phyloP scores from a whole-genome alignment of 257 asterid genomes.

The Cruciata laevipes region DNA sequence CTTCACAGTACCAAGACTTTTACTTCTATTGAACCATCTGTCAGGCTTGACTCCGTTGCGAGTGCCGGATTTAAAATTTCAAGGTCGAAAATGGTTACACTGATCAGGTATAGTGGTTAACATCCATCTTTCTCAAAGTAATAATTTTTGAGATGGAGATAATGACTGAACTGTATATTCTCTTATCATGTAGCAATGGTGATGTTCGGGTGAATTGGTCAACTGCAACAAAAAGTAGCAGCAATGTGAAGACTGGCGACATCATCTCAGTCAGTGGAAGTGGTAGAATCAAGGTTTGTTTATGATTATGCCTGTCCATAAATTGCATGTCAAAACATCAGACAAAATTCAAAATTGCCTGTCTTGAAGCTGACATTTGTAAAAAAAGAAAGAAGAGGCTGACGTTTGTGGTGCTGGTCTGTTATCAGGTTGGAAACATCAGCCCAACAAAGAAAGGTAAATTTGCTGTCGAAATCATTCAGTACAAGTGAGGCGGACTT shows the following conservation, averaged over 20 bases:
- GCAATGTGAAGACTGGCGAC: constrained; percentile 60
- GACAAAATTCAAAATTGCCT: background rate
- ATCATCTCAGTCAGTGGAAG: constrained; percentile 68
- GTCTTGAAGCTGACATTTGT: background rate
- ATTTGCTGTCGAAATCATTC: constrained; percentile 71
- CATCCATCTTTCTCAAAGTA: background rate
- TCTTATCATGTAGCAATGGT: constrained; percentile 49
- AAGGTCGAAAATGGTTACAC: constrained; percentile 81
- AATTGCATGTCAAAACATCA: background rate
- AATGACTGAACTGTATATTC: background rate
- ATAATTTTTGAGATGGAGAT: background rate
- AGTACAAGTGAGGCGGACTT: constrained; percentile 32
- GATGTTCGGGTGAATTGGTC: constrained; percentile 90
- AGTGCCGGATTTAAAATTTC: constrained; percentile 96
- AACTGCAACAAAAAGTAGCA: constrained; percentile 56
- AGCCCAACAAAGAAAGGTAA: constrained; percentile 68
- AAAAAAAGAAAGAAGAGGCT: no score
- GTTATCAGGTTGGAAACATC: constrained; percentile 73
- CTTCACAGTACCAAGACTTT: constrained; percentile 55
- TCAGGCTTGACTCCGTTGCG: constrained; percentile 81
- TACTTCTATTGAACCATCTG: constrained; percentile 76
- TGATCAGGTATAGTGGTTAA: constrained; percentile 48
- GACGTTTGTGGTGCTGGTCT: background rate
- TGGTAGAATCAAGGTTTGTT: constrained; percentile 72
- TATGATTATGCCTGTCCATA: background rate